phyloP scores from a whole-genome alignment of 768 basidiomycete genomes.

The Rubroboletus pulcherrimus region DNA sequence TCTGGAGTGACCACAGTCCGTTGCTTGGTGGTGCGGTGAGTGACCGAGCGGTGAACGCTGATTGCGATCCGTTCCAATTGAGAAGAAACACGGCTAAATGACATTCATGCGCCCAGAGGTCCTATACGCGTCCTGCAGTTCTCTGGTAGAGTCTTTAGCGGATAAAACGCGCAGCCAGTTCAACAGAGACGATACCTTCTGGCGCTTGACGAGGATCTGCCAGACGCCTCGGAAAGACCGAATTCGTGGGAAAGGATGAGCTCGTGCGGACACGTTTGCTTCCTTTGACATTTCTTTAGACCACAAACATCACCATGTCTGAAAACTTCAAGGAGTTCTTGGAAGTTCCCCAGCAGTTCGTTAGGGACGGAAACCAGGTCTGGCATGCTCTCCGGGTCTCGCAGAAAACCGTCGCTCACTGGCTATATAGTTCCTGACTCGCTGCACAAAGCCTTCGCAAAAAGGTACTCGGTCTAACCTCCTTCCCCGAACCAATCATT shows the following conservation, averaged over 20 bases:
- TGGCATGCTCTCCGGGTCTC: slow-evolving; percentile 16
- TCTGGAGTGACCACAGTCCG: slow-evolving; percentile 6
- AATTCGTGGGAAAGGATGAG: slow-evolving; percentile 26
- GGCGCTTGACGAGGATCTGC: background rate
- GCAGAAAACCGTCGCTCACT: slow-evolving; percentile 7
- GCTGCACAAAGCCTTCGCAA: slow-evolving; percentile 96
- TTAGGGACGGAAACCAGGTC: slow-evolving; percentile 92
- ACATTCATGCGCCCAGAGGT: slow-evolving; percentile 56
- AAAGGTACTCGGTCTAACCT: slow-evolving; percentile 58
- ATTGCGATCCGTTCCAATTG: slow-evolving; percentile 29
- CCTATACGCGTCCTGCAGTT: slow-evolving; percentile 13
- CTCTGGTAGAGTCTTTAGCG: slow-evolving; percentile 11
- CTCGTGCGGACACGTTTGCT: slow-evolving; percentile 28
- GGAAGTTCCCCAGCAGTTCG: slow-evolving; percentile 87
- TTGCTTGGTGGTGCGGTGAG: slow-evolving; percentile 9
- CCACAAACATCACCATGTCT: slow-evolving; percentile 56
- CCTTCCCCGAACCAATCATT: background rate
- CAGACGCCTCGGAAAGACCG: background rate
- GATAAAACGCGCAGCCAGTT: background rate
- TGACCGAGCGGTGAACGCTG: slow-evolving; percentile 22
- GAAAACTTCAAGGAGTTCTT: slow-evolving; percentile 88
- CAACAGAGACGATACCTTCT: slow-evolving; percentile 14
- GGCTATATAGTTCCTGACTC: slow-evolving; percentile 74
- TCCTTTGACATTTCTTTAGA: slow-evolving; percentile 13
- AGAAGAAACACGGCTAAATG: slow-evolving; percentile 38